Evolutionary conservation across 768 basidiomycete genomes (phyloP).

Genomic region (Leccinum olivaceopallidum): DNA sequence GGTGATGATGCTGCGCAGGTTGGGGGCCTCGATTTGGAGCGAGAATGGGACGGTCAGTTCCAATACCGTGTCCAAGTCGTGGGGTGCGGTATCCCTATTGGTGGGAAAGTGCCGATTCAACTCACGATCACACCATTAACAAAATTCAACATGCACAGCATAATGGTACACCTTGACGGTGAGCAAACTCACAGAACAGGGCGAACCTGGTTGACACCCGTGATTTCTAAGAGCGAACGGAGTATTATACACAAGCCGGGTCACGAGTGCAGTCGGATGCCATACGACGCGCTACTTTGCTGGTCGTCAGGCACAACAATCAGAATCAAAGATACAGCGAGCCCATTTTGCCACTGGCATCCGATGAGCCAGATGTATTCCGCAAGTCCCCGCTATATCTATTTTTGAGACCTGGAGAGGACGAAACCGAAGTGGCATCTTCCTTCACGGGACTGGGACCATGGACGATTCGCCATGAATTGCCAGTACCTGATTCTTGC

Average conservation of each 20-base stretch:
- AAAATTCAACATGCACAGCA: slow-evolving; percentile 78
- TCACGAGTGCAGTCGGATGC: slow-evolving; percentile 72
- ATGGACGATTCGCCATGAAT: slow-evolving; percentile 73
- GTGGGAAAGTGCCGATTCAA: slow-evolving; percentile 75
- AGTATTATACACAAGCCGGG: slow-evolving; percentile 72
- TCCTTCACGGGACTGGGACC: slow-evolving; percentile 78
- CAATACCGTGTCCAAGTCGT: slow-evolving; percentile 77
- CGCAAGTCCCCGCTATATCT: slow-evolving; percentile 64
- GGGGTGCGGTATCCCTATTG: slow-evolving; percentile 78
- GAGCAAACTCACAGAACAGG: slow-evolving; percentile 21
- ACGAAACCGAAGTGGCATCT: slow-evolving; percentile 58
- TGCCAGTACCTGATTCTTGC: slow-evolving; percentile 71
- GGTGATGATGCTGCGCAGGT: slow-evolving; percentile 56
- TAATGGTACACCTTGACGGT: slow-evolving; percentile 84
- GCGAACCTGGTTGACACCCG: slow-evolving; percentile 2
- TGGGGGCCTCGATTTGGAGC: slow-evolving; percentile 78
- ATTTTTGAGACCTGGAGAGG: slow-evolving; percentile 48
- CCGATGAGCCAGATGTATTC: slow-evolving; percentile 64
- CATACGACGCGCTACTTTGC: slow-evolving; percentile 55
- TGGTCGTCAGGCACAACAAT: slow-evolving; percentile 51
- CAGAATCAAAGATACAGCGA: slow-evolving; percentile 47
- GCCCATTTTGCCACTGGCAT: slow-evolving; percentile 77
- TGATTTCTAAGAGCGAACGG: slow-evolving; percentile 62
- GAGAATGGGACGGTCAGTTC: slow-evolving; percentile 89
- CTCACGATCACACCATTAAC: slow-evolving; percentile 81